These are phyloP conservation scores for Urtica urens DNA, from an alignment of 306 rosid species.

Conservation along the genomic window DNA sequence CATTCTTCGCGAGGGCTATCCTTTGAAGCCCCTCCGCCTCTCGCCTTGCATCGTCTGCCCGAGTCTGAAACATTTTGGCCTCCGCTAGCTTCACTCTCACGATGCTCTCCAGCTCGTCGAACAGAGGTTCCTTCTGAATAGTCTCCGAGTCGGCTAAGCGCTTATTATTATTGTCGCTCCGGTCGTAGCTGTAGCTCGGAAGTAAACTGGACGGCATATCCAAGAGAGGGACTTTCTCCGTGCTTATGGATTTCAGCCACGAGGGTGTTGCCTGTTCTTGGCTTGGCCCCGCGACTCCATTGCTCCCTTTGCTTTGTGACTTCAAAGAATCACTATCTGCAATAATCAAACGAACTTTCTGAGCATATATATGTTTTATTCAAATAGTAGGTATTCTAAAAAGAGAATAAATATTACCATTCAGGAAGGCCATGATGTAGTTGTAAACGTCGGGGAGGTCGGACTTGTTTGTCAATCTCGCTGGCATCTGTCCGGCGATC, in stretches of 20 bases:
- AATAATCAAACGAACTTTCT: no score
- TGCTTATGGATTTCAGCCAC: slow-evolving; percentile 59
- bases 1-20: slow-evolving; percentile 77
- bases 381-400: not conserved
- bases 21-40: slow-evolving; percentile 86
- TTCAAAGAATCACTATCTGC: slow-evolving; percentile 72
- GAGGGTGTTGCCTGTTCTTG: slow-evolving; percentile 61
- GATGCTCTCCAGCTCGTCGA: slow-evolving; percentile 78
- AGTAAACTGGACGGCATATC: slow-evolving; percentile 52
- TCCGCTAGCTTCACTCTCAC: slow-evolving; percentile 76
- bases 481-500: slow-evolving; percentile 55
- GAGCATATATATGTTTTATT: no score
- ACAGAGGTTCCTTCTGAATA: slow-evolving; percentile 57
- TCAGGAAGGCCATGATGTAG: slow-evolving; percentile 68
- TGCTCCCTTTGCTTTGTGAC: slow-evolving; percentile 50
- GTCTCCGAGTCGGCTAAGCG: slow-evolving; percentile 44
- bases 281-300: slow-evolving; percentile 58
- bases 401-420: slow-evolving; percentile 35
- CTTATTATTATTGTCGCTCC: slow-evolving; percentile 50
- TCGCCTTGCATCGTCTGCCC: slow-evolving; percentile 88
- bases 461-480: slow-evolving; percentile 59
- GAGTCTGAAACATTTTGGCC: slow-evolving; percentile 87
- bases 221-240: slow-evolving; percentile 50
- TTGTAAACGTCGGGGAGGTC: slow-evolving; percentile 58
- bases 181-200: slow-evolving; percentile 52